Evolutionary conservation across 2,329 filamentous ascomycete genomes (phyloP), one percentile per base, ranked within the genome.

Genomic region (Diplodia mutila): DNA sequence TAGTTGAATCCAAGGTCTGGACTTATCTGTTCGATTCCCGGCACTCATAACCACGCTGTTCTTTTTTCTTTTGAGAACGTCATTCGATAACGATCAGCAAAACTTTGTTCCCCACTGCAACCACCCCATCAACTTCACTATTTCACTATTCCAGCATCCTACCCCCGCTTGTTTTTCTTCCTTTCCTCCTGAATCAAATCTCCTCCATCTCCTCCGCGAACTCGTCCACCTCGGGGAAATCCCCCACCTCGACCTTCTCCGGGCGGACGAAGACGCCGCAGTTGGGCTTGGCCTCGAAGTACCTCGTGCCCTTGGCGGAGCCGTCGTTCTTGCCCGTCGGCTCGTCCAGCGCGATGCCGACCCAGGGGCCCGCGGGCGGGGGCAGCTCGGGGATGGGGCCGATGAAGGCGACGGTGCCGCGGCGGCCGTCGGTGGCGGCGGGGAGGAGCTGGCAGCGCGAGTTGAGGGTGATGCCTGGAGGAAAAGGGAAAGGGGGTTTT

Each of bases 261-360:
- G 92, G 89, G 70, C 91, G 85, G 34, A 94, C 91, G 79, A 95
- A 93, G 23, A 93, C 89, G 39, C 92, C 92, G 72, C 87, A 88
- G 77, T 93, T 94, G 68, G 88, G 80, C 70, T 82, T 77, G 65
- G 88, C 89, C 61, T 86, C 83, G 85, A 93, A 95, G 80, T 94
- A 94, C 71, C 88, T 84, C 71, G 82, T 88, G 51, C 82, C 83
- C 67, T 80, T 79, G 71, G 93, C 87, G 72, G 88, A 89, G 69
- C 92, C 92, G 77, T 94, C 91, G 75, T 94, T 95, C 83, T 91
- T 92, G 67, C 91, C 92, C 52, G 90, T 90, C 1, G 92, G 91
- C 79, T 94, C 91, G 76, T 94, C 91, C 65, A 94, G 85, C 27
- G 77, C 76, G 64, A 95, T 82, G 49, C 91, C 92, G 23, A 94